Evolutionary conservation across 1,284 basidiomycete species (phyloP).

Genomic region (Leccinum huronense): DNA sequence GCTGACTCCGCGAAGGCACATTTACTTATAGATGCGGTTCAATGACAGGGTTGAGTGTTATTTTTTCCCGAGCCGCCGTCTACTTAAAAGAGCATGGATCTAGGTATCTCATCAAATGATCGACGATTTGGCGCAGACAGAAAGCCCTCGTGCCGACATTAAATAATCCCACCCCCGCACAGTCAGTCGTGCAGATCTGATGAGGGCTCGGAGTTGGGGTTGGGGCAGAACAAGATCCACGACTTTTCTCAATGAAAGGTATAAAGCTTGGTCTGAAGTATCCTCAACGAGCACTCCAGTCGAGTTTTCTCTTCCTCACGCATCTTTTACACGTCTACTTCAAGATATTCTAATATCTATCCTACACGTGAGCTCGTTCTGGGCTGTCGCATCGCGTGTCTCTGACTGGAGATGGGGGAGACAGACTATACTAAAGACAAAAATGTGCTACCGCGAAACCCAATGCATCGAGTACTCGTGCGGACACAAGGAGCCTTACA

Average conservation of each 20-base stretch:
- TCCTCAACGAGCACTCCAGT: slow-evolving; percentile 16
- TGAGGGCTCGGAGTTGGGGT: slow-evolving; percentile 22
- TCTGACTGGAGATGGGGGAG: slow-evolving; percentile 18
- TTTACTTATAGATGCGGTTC: slow-evolving; percentile 17
- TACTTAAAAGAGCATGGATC: slow-evolving; percentile 22
- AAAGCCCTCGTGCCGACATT: slow-evolving; percentile 19
- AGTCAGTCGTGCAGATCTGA: slow-evolving; percentile 14
- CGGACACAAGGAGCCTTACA: slow-evolving; percentile 28
- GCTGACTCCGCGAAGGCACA: slow-evolving; percentile 27
- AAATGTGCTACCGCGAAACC: slow-evolving; percentile 33
- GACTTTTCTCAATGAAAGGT: slow-evolving; percentile 11
- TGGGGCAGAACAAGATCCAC: slow-evolving; percentile 14
- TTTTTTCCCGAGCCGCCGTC: slow-evolving; percentile 17
- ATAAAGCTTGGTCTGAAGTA: slow-evolving; percentile 23
- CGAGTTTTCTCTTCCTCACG: slow-evolving; percentile 7
- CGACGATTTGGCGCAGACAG: slow-evolving; percentile 15
- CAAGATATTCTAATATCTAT: slow-evolving; percentile 26
- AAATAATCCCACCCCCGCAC: slow-evolving; percentile 21
- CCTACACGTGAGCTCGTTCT: slow-evolving; percentile 19
- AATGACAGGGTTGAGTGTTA: slow-evolving; percentile 22
- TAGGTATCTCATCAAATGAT: slow-evolving; percentile 29
- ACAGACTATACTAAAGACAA: slow-evolving; percentile 15
- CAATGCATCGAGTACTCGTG: slow-evolving; percentile 28
- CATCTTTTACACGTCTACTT: slow-evolving; percentile 11
- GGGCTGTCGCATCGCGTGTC: slow-evolving; percentile 1